A percentile compares a stretch with the other conserved stretches of the same genome.
Conservation (phyloP, 495 filamentous ascomycete genomes). For the Neurospora tetraspora region DNA sequence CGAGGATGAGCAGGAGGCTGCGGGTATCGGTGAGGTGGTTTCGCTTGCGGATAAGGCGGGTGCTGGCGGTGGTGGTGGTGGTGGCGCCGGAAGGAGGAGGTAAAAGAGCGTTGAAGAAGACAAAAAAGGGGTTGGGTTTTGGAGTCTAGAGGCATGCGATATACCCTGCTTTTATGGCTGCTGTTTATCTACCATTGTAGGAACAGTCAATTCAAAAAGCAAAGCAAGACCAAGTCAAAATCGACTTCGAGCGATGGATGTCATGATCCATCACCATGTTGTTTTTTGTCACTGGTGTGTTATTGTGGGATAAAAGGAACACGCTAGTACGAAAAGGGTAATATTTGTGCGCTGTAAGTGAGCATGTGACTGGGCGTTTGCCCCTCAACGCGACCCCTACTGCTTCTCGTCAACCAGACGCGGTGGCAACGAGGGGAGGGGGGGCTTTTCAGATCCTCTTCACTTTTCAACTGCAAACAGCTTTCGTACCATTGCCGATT, state of each 20-base stretch:
- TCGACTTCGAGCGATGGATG: not conserved
- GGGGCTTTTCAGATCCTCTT: not conserved
- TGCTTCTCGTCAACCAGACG: not conserved
- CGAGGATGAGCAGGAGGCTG: constrained; percentile 93
- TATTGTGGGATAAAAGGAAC: not conserved
- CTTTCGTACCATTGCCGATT: not conserved
- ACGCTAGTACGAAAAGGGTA: not conserved
- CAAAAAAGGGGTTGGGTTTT: not conserved
- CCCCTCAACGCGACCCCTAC: not conserved
- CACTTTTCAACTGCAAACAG: not conserved
- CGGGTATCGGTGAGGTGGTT: constrained; percentile 91
- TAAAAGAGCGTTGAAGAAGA: not conserved
- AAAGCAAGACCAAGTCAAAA: not conserved
- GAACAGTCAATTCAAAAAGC: not conserved
- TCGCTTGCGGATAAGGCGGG: constrained; percentile 61
- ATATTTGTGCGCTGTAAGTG: not conserved
- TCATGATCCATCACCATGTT: not conserved
- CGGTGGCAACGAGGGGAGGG: not conserved
- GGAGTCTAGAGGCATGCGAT: not conserved
- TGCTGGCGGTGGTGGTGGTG: constrained; percentile 42
- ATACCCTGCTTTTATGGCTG: not conserved
- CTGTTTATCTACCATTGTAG: not conserved
- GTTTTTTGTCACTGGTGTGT: not conserved
- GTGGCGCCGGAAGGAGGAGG: constrained; percentile 24
- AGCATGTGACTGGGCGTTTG: not conserved